Base-by-base conservation (phyloP, 345 rosid species). In the Lagerstroemia speciosa region DNA sequence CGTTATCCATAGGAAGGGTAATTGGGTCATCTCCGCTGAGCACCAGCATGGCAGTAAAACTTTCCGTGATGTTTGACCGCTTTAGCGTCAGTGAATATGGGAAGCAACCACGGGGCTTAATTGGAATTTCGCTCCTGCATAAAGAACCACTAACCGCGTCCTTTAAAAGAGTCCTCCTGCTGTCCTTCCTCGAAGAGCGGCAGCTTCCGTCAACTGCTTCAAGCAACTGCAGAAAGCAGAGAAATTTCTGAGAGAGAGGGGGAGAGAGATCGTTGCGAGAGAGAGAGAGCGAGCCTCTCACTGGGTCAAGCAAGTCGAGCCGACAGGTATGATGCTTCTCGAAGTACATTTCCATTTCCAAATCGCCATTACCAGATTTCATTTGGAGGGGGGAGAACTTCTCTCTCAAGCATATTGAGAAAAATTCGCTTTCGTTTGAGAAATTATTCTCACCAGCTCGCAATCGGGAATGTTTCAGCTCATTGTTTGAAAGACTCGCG, bases 81-180 rank as follows among this genome's bases (percentile, higher is more conserved):
- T 4, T 2, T 48, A 3, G 3, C 55, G 55, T 20, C 55, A 4
- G 55, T 20, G 3, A 43, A 48, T 5, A 8, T 1, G 1, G 55
- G 55, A 48, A n/a, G 60, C 30, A n/a, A 30, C n/a, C 30, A 24
- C 8, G 60, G 60, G 60, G 30, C 29, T n/a, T 22, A n/a, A 8
- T 24, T 5, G 60, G 60, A 8, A 53, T 53, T 53, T 24, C 60
- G 29, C 3, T n/a, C 1, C 6, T n/a, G 14, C n/a, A n/a, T 53
- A 53, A 53, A 53, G 29, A 53, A 53, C 8, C 24, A n/a, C 8
- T 6, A 5, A n/a, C 3, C 14, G 60, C n/a, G 60, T 2, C 9
- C 30, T 67, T 67, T 46, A 67, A 67, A 45, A 24, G 41, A 29
- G 12, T 12, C 11, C 61, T 32, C 61, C 69, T 61, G 69, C 41